phyloP scores from a whole-genome alignment of 1,284 basidiomycete genomes.

The Fistulinella cinereoalba region DNA sequence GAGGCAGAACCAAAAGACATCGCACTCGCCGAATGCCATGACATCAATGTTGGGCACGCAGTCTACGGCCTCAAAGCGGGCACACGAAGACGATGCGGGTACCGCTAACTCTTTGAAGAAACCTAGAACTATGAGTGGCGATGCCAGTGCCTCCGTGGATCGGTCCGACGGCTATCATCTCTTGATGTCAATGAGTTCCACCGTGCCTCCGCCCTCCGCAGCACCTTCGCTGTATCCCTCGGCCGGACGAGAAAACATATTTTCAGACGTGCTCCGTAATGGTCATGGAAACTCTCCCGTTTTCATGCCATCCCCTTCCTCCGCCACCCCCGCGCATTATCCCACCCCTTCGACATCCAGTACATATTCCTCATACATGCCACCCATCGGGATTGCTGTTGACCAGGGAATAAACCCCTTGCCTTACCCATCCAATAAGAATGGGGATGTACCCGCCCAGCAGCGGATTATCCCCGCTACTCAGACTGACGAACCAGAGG shows the following conservation, averaged over 20 bases:
- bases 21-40: conserved; percentile 30
- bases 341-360: conserved; percentile 32
- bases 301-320: conserved; percentile 51
- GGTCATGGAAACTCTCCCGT: conserved; percentile 55
- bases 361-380: conserved; percentile 55
- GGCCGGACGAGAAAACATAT: conserved; percentile 47
- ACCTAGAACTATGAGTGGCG: conserved; percentile 38
- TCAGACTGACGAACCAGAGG: conserved; percentile 25
- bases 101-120: conserved; percentile 48
- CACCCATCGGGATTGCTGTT: conserved; percentile 53
- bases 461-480: conserved; percentile 28
- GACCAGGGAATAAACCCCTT: conserved; percentile 51
- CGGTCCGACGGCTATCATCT: conserved; percentile 51
- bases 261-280: conserved; percentile 60
- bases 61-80: conserved; percentile 33
- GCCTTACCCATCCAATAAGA: conserved; percentile 34
- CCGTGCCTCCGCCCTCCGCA: conserved; percentile 32
- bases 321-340: conserved; percentile 34
- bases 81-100: conserved; percentile 49
- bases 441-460: conserved; percentile 16
- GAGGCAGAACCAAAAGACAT: conserved; percentile 35
- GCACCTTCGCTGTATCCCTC: conserved; percentile 37
- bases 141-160: conserved; percentile 39
- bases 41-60: conserved; percentile 29
- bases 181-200: conserved; percentile 50